A percentile compares a stretch with the other conserved stretches of the same genome.
Conservation (phyloP, 1,284 basidiomycete species). For the Leccinum pachyderme region DNA sequence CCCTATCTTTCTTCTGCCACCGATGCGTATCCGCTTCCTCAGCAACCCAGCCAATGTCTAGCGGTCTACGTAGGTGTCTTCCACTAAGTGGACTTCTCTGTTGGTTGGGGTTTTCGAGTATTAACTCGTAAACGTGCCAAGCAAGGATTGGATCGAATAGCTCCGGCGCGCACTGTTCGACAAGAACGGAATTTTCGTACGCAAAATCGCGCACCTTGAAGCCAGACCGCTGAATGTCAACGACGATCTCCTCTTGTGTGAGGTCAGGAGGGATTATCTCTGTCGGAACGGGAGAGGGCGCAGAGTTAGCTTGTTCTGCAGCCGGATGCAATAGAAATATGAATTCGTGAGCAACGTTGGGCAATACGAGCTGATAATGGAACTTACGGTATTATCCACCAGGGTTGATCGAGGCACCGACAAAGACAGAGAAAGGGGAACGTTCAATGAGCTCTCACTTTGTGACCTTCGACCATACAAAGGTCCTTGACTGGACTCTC, state of each 20-base stretch:
- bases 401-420: slow-evolving; percentile 3
- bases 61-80: slow-evolving; percentile 44
- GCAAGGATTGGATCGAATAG: slow-evolving; percentile 42
- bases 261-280: slow-evolving; percentile 39
- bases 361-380: neutral
- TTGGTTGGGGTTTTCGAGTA: slow-evolving; percentile 30
- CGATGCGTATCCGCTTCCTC: slow-evolving; percentile 39
- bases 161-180: slow-evolving; percentile 28
- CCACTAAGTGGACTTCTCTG: slow-evolving; percentile 39
- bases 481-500: slow-evolving; percentile 22
- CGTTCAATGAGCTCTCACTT: slow-evolving; percentile 19
- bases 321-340: slow-evolving; percentile 5
- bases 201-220: slow-evolving; percentile 57
- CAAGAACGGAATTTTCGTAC: slow-evolving; percentile 22
- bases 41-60: slow-evolving; percentile 49
- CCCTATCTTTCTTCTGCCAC: slow-evolving; percentile 43
- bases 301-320: slow-evolving; percentile 16
- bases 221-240: slow-evolving; percentile 35
- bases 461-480: slow-evolving; percentile 23
- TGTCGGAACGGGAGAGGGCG: slow-evolving; percentile 40
- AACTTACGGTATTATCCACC: slow-evolving; percentile 28
- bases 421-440: slow-evolving; percentile 10
- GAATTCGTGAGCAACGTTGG: neutral
- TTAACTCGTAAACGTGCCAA: slow-evolving; percentile 33
- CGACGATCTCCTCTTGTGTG: slow-evolving; percentile 35